These are phyloP conservation scores for Cystobasidiaceae sp. DNA, from an alignment of 1,284 basidiomycete genomes.

Conservation along the genomic window DNA sequence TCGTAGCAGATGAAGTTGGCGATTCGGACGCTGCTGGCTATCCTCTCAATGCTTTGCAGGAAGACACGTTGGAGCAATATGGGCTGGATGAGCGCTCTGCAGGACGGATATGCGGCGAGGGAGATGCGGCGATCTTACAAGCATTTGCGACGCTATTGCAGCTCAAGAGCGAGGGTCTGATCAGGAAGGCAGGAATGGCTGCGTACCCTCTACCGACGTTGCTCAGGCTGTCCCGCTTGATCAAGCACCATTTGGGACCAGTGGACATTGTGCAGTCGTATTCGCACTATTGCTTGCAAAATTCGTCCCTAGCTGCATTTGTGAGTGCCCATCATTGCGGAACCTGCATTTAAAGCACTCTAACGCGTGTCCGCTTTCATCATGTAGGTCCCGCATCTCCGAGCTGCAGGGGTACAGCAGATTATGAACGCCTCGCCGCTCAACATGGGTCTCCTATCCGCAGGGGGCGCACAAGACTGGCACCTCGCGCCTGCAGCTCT, in stretches of 20 bases:
- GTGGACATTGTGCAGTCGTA: constrained; percentile 79
- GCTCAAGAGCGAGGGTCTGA: constrained; percentile 70
- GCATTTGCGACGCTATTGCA: constrained; percentile 67
- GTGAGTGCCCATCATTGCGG: too few relatives aligned
- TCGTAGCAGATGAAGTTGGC: constrained; percentile 59
- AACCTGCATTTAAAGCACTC: neutral
- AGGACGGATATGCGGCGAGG: constrained; percentile 61
- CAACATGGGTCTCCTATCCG: constrained; percentile 81
- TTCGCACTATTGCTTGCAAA: constrained; percentile 63
- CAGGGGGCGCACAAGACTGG: constrained; percentile 63
- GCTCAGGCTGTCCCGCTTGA: constrained; percentile 72
- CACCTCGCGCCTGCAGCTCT: constrained; percentile 69
- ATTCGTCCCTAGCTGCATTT: neutral
- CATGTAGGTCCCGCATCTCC: constrained; percentile 55
- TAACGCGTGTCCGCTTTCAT: neutral
- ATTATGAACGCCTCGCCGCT: constrained; percentile 82
- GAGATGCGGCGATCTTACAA: constrained; percentile 71
- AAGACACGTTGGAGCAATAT: constrained; percentile 41
- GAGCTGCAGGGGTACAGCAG: constrained; percentile 58
- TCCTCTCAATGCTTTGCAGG: constrained; percentile 29
- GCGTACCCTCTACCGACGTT: constrained; percentile 86
- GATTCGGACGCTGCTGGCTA: neutral
- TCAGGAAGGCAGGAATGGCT: constrained; percentile 66
- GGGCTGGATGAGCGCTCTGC: constrained; percentile 53
- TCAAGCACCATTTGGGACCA: constrained; percentile 60